A percentile compares a stretch with the other conserved stretches of the same genome.
These are phyloP conservation scores for Candida corydali DNA, from an alignment of 805 yeast genomes.

Conservation along the genomic window DNA sequence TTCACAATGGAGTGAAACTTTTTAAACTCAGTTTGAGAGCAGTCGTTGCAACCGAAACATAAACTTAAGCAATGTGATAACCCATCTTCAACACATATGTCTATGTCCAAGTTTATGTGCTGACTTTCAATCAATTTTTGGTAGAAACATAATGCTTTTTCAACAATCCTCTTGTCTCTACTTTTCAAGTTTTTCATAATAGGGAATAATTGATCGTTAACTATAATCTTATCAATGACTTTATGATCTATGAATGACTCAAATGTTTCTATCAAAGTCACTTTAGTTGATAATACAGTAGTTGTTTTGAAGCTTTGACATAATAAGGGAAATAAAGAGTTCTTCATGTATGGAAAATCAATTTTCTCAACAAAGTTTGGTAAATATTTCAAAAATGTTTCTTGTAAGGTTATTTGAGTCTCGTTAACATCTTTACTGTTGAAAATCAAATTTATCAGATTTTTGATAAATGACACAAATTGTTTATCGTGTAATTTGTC, in stretches of 20 bases:
- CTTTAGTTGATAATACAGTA: conserved; percentile 74
- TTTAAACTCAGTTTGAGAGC: conserved; percentile 30
- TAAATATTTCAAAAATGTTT: conserved; percentile 43
- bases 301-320: conserved; percentile 78
- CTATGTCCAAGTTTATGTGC: conserved; percentile 28
- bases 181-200: conserved; percentile 71
- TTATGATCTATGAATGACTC: conserved; percentile 52
- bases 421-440: conserved; percentile 22
- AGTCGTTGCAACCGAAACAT: conserved; percentile 36
- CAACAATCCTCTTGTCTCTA: conserved; percentile 62
- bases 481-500: conserved; percentile 50
- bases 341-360: conserved; percentile 70
- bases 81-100: conserved; percentile 23
- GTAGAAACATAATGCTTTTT: conserved; percentile 43
- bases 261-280: conserved; percentile 60
- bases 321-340: conserved; percentile 68
- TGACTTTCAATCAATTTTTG: conserved; percentile 44
- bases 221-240: conserved; percentile 64
- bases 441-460: conserved; percentile 34
- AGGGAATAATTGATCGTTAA: conserved; percentile 79
- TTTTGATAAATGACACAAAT: conserved; percentile 45
- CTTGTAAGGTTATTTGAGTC: conserved; percentile 46
- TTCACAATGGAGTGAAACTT: conserved; percentile 20
- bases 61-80: conserved; percentile 29
- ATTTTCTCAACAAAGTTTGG: conserved; percentile 41